Conservation (phyloP, 208 protist genomes). For the Crithidia mellificae region DNA sequence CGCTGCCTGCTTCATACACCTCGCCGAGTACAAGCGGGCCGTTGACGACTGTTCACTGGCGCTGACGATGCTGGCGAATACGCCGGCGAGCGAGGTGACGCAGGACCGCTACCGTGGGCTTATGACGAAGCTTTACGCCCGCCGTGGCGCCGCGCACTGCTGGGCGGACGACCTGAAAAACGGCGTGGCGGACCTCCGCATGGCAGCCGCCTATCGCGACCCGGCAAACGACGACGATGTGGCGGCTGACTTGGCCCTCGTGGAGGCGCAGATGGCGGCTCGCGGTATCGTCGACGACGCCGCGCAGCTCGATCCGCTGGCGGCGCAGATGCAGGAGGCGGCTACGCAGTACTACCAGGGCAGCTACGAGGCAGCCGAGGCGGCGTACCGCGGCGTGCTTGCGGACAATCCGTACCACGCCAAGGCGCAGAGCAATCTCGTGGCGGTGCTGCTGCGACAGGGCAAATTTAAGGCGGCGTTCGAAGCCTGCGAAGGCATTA, state of each 20-base stretch:
- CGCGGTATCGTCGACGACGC: conserved; percentile 28
- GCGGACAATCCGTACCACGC: conserved; percentile 53
- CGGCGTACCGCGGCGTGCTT: conserved; percentile 68
- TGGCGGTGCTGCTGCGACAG: conserved; percentile 68
- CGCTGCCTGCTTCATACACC: conserved; percentile 80
- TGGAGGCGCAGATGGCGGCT: conserved; percentile 46
- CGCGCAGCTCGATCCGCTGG: conserved; percentile 31
- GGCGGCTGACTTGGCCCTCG: conserved; percentile 46
- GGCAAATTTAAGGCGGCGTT: conserved; percentile 67
- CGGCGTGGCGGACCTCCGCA: conserved; percentile 77
- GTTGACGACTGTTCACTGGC: conserved; percentile 90
- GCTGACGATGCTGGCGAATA: conserved; percentile 88
- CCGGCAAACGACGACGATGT: conserved; percentile 62
- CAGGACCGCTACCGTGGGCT: conserved; percentile 87
- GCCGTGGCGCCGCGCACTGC: conserved; percentile 82
- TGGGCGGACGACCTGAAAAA: conserved; percentile 69
- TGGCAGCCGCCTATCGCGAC: conserved; percentile 83
- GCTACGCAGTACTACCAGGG: conserved; percentile 68
- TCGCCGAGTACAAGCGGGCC: conserved; percentile 75
- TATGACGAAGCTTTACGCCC: conserved; percentile 86
- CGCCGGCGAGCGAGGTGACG: conserved; percentile 87
- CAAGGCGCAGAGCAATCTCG: conserved; percentile 75
- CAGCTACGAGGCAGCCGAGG: conserved; percentile 50
- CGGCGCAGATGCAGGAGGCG: conserved; percentile 60
- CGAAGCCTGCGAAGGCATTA: conserved; percentile 67